Evolutionary conservation across 2,329 filamentous ascomycete species (phyloP).

Genomic region (Bipolaris bicolor): DNA sequence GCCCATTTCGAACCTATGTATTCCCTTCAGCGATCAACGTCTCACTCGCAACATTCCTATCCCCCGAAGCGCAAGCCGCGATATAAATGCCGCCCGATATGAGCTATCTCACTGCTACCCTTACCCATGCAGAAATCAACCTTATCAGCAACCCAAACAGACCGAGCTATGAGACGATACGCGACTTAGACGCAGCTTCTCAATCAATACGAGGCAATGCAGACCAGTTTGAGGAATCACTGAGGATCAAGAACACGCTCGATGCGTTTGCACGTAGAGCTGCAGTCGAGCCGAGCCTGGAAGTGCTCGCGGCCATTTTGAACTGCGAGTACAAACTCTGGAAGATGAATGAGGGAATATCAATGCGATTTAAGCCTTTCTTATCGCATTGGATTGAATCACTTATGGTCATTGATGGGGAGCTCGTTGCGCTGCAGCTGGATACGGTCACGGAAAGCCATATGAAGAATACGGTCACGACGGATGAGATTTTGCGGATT

Average conservation of each 20-base stretch:
- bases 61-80: slow-evolving; percentile 25
- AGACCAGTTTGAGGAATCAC: slow-evolving; percentile 20
- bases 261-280: slow-evolving; percentile 35
- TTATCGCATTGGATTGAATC: slow-evolving; percentile 51
- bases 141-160: slow-evolving; percentile 30
- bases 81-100: slow-evolving; percentile 30
- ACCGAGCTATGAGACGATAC: slow-evolving; percentile 21
- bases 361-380: slow-evolving; percentile 47
- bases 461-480: slow-evolving; percentile 12
- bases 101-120: slow-evolving; percentile 31
- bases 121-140: slow-evolving; percentile 33
- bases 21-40: slow-evolving; percentile 17
- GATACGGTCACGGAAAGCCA: background rate
- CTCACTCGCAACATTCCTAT: slow-evolving; percentile 16
- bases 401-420: slow-evolving; percentile 26
- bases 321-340: slow-evolving; percentile 48
- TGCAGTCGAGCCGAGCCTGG: slow-evolving; percentile 25
- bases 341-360: slow-evolving; percentile 35
- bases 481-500: slow-evolving; percentile 24
- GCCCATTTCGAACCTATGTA: slow-evolving; percentile 27
- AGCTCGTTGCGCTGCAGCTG: background rate
- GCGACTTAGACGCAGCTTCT: slow-evolving; percentile 15
- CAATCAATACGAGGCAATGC: background rate
- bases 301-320: slow-evolving; percentile 36
- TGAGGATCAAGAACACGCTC: slow-evolving; percentile 40